Base-by-base conservation (phyloP, 257 asterid species). In the Catharanthus roseus region DNA sequence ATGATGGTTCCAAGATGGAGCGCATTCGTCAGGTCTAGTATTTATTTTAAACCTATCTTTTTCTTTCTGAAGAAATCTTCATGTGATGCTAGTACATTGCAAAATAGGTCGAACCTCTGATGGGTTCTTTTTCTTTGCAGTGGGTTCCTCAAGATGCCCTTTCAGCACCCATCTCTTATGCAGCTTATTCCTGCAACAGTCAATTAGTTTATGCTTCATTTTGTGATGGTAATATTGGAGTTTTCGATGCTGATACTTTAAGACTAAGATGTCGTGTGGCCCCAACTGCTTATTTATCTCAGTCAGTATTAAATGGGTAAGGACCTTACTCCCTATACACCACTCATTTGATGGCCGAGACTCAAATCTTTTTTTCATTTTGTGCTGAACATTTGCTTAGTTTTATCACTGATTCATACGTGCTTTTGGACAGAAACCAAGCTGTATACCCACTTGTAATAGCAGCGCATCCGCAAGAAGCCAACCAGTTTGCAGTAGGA, bases 81-180 rank as follows among this genome's bases (percentile, higher is more conserved):
- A 2, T 19, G 36, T 3, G 61, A 39, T 44, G 21, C 4, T n/a
- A 3, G 19, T 42, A 10, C 61, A 33, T 23, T 16, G 47, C 29
- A 23, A 38, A 45, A 36, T 9, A 34, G 28, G 54, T 44, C 18
- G 60, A 65, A 21, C 39, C 28, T 60, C 84, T 78, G 57, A 79
- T 61, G 49, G 57, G 31, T 74, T 75, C 29, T 72, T 12, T n/a
- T 68, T 64, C 39, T 39, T 70, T 57, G 76, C 79, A 95, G 99
- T 95, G 99, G 99, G 79, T 95, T 70, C 97, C 99, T 6, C 97
- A 95, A 82, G 97, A 89, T 34, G 76, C 82, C 70, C 96, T 95
- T 57, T 85, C 97, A 4, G 95, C 99, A 6, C 93, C 97, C 29
- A 89, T 95, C 78, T 85, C 97, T 15, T 95, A 88, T 60, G 99